Conservation (phyloP, 2,329 filamentous ascomycete genomes). For the Fusarium sp. region DNA sequence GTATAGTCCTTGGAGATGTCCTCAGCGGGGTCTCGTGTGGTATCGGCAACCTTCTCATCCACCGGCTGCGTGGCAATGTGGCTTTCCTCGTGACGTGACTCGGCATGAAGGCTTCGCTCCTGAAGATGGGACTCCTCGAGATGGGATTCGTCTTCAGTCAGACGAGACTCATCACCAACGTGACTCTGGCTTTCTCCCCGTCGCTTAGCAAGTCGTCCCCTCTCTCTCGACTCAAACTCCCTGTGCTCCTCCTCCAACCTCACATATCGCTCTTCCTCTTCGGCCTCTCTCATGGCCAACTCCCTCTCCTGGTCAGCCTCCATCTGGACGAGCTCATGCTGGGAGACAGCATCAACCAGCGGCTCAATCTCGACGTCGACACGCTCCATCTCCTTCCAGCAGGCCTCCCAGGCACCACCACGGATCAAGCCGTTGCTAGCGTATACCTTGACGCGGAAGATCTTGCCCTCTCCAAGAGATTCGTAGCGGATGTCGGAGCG, state of each 20-base stretch:
- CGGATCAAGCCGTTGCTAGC: conserved; percentile 96
- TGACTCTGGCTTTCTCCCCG: conserved; percentile 22
- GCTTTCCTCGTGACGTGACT: conserved; percentile 14
- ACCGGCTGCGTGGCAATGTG: conserved; percentile 5
- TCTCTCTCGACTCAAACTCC: conserved; percentile 47
- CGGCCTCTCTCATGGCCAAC: conserved; percentile 51
- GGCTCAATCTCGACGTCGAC: conserved; percentile 93
- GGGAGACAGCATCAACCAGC: conserved; percentile 69
- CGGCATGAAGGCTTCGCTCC: not conserved
- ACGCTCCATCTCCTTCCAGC: conserved; percentile 98
- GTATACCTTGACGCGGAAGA: conserved; percentile 88
- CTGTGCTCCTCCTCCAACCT: conserved; percentile 40
- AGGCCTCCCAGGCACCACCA: conserved; percentile 90
- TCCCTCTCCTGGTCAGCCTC: conserved; percentile 59
- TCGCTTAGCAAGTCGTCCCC: conserved; percentile 25
- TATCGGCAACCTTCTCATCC: conserved; percentile 12
- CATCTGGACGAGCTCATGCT: conserved; percentile 71
- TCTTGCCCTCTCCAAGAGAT: conserved; percentile 63
- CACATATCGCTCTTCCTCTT: conserved; percentile 50
- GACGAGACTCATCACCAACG: conserved; percentile 9
- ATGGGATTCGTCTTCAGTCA: not conserved
- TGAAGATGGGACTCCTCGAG: not conserved
- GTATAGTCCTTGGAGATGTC: not conserved
- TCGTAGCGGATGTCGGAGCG: conserved; percentile 67
- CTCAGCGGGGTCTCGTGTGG: conserved; percentile 6